Conservation (phyloP, 2,329 filamentous ascomycete species). For the Cladophialophora carrionii region DNA sequence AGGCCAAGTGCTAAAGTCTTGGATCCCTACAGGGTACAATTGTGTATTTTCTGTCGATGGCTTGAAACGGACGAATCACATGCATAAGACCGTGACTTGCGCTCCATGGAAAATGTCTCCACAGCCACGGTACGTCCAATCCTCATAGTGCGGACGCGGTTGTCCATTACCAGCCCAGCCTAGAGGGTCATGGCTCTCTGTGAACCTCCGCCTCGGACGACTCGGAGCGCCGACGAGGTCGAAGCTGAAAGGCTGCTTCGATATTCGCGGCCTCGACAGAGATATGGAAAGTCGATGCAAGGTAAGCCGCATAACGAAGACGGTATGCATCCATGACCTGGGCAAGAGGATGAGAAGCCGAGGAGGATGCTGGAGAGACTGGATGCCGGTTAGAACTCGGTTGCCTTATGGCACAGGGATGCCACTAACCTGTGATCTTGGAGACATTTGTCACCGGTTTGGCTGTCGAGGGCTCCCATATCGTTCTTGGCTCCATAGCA, state of each 20-base stretch:
- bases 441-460: slow-evolving; percentile 6
- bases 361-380: slow-evolving; percentile 9
- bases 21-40: neutral
- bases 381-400: neutral
- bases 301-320: slow-evolving; percentile 22
- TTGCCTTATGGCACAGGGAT: neutral
- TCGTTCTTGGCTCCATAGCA: neutral
- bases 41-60: neutral
- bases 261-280: slow-evolving; percentile 20
- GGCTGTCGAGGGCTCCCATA: slow-evolving; percentile 3
- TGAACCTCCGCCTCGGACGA: slow-evolving; percentile 15
- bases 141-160: neutral
- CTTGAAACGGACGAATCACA: neutral
- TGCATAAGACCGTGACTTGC: neutral
- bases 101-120: neutral
- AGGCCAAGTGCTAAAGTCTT: neutral
- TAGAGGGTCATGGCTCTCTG: neutral
- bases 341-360: slow-evolving; percentile 2
- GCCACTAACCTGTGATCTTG: slow-evolving; percentile 14
- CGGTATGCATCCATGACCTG: slow-evolving; percentile 23
- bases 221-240: slow-evolving; percentile 14
- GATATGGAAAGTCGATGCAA: slow-evolving; percentile 28
- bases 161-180: too few species aligned
- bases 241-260: slow-evolving; percentile 16
- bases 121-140: neutral